Base-by-base conservation (phyloP, 768 basidiomycete species). In the Boletus reticulatus region DNA sequence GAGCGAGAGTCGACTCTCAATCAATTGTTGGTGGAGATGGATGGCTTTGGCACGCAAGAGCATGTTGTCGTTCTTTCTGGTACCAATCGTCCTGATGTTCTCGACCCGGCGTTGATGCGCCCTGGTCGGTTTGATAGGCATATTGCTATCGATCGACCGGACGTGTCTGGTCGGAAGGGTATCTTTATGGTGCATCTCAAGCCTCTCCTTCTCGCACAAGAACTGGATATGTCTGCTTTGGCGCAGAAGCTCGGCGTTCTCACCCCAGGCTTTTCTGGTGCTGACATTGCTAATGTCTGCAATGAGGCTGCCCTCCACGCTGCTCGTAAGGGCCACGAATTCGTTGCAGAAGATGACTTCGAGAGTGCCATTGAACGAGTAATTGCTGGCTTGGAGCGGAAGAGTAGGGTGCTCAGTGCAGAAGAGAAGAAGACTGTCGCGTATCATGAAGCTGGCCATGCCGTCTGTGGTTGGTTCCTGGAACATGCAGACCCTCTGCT, bases 381-480 rank as follows among this genome's bases (percentile, higher is more conserved):
- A 36, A 95, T 98, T 60, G 96, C 94, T 53, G 97, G 97, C 31
- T 75, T 98, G 63, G 97, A 98, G 80, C 82, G 93, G 68, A 99
- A 98, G 82, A 93, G 89, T 61, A 79, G 95, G 55, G 90, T 98
- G 29, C 78, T 99, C 43, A 94, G 91, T 64, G 81, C 85, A 22
- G 94, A 97, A 63, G 97, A 99, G 81, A 99, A 99, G 86, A 95
- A 87, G 76, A 98, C 91, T 0, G 95, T 98, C 42, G 97, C 97
- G 9, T 98, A 98, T 71, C 97, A 99, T 67, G 97, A 99, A 78
- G 97, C 97, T 22, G 97, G 97, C 6, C 97, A 99, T 72, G 97
- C 97, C 20, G 88, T 98, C 43, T 95, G 92, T 66, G 97, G 97
- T 4, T 99, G 97, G 97, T 98, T 91, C 81, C 77, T 99, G 62